Evolutionary conservation across 345 rosid species (phyloP).

Genomic region (Mangifera indica): DNA sequence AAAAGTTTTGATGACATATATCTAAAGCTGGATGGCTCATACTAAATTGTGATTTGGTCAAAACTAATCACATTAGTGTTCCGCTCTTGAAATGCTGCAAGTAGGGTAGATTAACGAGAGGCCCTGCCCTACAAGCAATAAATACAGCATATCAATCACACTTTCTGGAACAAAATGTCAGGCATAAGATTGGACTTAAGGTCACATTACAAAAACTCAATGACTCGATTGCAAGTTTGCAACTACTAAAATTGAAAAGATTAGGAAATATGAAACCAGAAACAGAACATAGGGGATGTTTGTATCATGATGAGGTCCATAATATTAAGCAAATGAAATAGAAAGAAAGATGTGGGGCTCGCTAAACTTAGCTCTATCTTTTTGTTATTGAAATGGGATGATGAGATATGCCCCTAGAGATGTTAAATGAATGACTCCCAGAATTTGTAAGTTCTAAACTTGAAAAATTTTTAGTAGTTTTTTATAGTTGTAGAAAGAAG

Average conservation of each 20-base stretch:
- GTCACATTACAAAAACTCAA: constrained; percentile 21
- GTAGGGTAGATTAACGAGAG: constrained; percentile 15
- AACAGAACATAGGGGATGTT: constrained; percentile 27
- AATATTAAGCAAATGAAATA: constrained; percentile 17
- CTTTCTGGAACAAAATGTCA: constrained; percentile 27
- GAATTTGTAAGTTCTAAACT: neutral
- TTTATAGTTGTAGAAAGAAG: neutral
- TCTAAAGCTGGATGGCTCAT: constrained; percentile 14
- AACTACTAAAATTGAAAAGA: constrained; percentile 21
- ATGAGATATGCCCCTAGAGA: constrained; percentile 24
- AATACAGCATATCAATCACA: constrained; percentile 16
- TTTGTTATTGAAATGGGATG: constrained; percentile 26
- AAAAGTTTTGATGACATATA: constrained; percentile 14
- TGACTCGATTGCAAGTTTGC: constrained; percentile 32
- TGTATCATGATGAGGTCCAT: constrained; percentile 22
- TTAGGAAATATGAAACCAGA: constrained; percentile 19
- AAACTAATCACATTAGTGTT: constrained; percentile 22
- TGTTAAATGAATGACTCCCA: constrained; percentile 13
- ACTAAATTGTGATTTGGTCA: constrained; percentile 17
- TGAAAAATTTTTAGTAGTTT: neutral
- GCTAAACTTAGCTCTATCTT: constrained; percentile 23
- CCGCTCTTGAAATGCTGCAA: constrained; percentile 18
- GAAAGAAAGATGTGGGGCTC: constrained; percentile 29
- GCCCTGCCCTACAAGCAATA: constrained; percentile 20
- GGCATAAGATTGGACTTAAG: constrained; percentile 17